phyloP scores from a whole-genome alignment of 139 green algal species.

The Auxenochlorella pyrenoidosa region DNA sequence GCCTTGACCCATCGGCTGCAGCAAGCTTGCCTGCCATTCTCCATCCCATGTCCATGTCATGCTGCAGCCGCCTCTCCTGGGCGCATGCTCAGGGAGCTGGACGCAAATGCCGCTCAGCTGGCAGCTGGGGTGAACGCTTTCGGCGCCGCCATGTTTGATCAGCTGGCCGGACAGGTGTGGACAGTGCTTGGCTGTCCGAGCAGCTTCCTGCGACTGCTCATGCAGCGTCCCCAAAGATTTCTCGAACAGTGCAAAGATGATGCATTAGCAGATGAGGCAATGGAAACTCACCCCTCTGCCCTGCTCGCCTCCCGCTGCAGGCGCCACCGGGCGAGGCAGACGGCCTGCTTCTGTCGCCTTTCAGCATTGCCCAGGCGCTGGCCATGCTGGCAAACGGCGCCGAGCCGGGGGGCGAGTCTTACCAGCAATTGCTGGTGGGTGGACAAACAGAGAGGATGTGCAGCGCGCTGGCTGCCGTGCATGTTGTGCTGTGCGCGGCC shows the following conservation, averaged over 20 bases:
- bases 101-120: background rate
- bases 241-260: too few relatives aligned
- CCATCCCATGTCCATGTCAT: too few relatives aligned
- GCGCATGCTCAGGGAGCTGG: background rate
- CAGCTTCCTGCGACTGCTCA: background rate
- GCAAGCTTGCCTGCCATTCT: too few relatives aligned
- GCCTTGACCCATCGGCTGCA: too few relatives aligned
- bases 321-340: background rate
- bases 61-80: background rate
- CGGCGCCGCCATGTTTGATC: background rate
- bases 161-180: background rate
- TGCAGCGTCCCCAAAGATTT: too few relatives aligned
- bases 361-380: slow-evolving; percentile 30
- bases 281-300: background rate
- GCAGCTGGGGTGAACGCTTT: background rate
- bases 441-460: background rate
- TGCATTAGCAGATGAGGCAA: too few relatives aligned
- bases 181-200: too few relatives aligned
- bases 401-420: slow-evolving; percentile 1
- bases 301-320: background rate
- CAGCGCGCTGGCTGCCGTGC: too few relatives aligned
- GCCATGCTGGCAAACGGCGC: slow-evolving; percentile 38
- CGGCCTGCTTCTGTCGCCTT: slow-evolving; percentile 30
- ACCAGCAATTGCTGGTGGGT: background rate
- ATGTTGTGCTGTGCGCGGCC: too few relatives aligned